Conservation (phyloP, 139 green algal genomes). For the Ettlia oleoabundans region DNA sequence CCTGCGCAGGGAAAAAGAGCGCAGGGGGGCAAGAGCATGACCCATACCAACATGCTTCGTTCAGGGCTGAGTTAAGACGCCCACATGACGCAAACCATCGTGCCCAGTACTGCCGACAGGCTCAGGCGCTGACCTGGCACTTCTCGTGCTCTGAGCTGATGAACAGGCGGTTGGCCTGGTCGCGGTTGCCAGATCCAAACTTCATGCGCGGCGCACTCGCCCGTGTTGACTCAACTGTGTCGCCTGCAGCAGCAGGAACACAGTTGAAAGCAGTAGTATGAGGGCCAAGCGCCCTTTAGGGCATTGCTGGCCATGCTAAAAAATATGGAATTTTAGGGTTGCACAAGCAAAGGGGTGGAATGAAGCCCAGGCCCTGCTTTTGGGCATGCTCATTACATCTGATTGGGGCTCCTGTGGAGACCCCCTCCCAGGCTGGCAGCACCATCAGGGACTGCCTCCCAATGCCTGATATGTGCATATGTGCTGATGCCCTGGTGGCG, state of each 20-base stretch:
- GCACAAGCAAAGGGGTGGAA: too few species aligned
- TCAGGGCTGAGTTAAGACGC: background rate
- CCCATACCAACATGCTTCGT: background rate
- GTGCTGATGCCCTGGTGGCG: too few species aligned
- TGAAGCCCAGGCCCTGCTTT: too few species aligned
- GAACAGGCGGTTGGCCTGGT: constrained; percentile 45
- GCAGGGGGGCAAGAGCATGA: background rate
- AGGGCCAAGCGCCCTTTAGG: too few species aligned
- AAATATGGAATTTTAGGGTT: too few species aligned
- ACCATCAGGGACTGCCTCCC: too few species aligned
- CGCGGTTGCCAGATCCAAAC: constrained; percentile 40
- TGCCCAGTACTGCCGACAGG: background rate
- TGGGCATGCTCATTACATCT: too few species aligned
- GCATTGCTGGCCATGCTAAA: too few species aligned
- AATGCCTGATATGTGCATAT: too few species aligned
- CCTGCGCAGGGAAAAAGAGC: background rate
- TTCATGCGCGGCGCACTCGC: constrained; percentile 19
- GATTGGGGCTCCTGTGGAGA: too few species aligned
- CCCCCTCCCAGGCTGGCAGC: too few species aligned
- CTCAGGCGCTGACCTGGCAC: constrained; percentile 9
- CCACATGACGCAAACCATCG: background rate
- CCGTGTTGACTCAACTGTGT: constrained; percentile 42
- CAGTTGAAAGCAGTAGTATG: background rate
- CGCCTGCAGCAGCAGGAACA: constrained; percentile 28
- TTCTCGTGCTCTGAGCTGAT: constrained; percentile 56